Evolutionary conservation across 139 green algal species (phyloP), one percentile per base, ranked within the genome.

Genomic region (Edaphochlamys debaryana): DNA sequence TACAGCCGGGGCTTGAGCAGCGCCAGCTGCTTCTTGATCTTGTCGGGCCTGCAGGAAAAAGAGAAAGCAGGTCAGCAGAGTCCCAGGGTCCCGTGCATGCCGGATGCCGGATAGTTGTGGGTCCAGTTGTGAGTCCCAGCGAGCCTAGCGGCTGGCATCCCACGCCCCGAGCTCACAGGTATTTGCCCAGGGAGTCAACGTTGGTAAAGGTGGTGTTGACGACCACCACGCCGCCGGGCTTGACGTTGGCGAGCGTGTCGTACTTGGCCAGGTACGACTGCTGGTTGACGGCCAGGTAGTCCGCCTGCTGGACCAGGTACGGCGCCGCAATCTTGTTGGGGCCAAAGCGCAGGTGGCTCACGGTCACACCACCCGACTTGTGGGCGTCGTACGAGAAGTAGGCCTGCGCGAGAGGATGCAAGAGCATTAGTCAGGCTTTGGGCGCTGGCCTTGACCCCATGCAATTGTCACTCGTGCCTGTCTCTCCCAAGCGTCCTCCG

Each of bases 351-450:
- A 93, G 84, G 88, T 93, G 90, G 52, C 45, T 83, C 8, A 91
- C 86, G 4, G 90, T 93, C 42, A 93, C 87, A 48, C 90, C 90
- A 45, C 90, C 90, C 40, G 67, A 86, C 86, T 93, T 93, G 77
- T 92, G 87, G 2, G 90, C 90, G 60, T 92, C 90, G 64, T 93
- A 93, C 0, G 40, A 48, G 38, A 93, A 93, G 84, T 93, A 93
- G 0, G 85, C 90, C 72, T 71, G 81, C 90, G 80, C 72, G 69
- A n/a, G n/a, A n/a, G n/a, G n/a, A n/a, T n/a, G n/a, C n/a, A n/a
- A n/a, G n/a, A n/a, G n/a, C n/a, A n/a, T n/a, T n/a, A n/a, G n/a
- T n/a, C n/a, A n/a, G n/a, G n/a, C n/a, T n/a, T n/a, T n/a, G n/a
- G n/a, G n/a, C n/a, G n/a, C n/a, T n/a, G n/a, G n/a, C n/a, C n/a